These are phyloP conservation scores for Withania somnifera DNA, from an alignment of 305 asterid species.

Conservation along the genomic window DNA sequence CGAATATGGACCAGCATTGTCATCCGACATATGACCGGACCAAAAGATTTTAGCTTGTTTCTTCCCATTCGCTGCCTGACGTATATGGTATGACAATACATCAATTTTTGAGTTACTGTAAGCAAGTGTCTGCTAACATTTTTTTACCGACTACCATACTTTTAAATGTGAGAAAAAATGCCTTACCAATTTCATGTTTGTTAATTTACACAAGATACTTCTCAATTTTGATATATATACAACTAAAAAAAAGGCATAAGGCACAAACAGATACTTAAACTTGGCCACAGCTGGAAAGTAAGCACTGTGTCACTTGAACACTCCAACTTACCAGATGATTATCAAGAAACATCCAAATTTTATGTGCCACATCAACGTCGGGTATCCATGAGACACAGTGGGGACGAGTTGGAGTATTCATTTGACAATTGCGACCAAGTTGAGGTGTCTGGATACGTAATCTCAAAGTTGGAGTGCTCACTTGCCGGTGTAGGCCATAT, in stretches of 20 bases:
- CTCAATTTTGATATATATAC: background rate
- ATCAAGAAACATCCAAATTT: too few species aligned
- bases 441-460: too few species aligned
- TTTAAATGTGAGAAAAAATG: background rate
- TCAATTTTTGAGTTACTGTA: background rate
- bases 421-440: too few species aligned
- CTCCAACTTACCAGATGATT: too few species aligned
- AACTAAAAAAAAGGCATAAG: background rate
- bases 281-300: too few species aligned
- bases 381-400: too few species aligned
- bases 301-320: too few species aligned
- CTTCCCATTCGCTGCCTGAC: conserved; percentile 25
- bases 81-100: conserved; percentile 8
- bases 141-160: background rate
- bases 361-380: too few species aligned
- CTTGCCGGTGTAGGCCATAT: too few species aligned
- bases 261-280: too few species aligned
- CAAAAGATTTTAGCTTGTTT: conserved; percentile 22
- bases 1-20: conserved; percentile 18
- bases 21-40: conserved; percentile 17
- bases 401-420: too few species aligned
- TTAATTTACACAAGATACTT: background rate
- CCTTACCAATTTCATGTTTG: background rate
- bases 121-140: background rate
- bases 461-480: too few species aligned